Evolutionary conservation across 2,329 filamentous ascomycete species (phyloP).

Genomic region (Colletotrichum endophyticum): DNA sequence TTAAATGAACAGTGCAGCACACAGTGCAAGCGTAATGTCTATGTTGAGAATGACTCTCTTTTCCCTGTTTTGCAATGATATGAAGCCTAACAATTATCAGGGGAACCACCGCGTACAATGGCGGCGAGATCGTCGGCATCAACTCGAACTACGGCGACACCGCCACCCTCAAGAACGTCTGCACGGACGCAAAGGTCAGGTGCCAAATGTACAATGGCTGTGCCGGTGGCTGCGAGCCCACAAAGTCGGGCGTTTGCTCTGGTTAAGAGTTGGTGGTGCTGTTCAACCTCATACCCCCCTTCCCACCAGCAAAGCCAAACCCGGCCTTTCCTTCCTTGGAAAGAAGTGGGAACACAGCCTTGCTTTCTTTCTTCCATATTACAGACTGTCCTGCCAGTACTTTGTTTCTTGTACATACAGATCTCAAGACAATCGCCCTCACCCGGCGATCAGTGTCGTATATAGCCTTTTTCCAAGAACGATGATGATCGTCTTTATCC

Average conservation of each 20-base stretch:
- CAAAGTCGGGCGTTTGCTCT: constrained; percentile 32
- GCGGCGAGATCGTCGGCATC: constrained; percentile 45
- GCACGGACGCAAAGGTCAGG: constrained; percentile 25
- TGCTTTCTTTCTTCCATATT: fast-evolving
- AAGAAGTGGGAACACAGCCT: not conserved
- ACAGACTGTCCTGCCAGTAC: not conserved
- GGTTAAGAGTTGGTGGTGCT: not conserved
- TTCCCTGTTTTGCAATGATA: too few relatives aligned
- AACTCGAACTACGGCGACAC: constrained; percentile 45
- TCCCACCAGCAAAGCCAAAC: not conserved
- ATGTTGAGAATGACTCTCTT: too few relatives aligned
- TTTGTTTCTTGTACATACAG: not conserved
- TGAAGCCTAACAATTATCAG: constrained; percentile 12
- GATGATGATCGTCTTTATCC: not conserved
- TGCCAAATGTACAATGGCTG: constrained; percentile 30
- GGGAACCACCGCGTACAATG: constrained; percentile 39
- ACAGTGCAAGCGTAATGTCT: constrained; percentile 39
- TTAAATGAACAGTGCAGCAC: constrained; percentile 5
- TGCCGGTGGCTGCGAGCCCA: constrained; percentile 29
- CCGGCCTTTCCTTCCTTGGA: not conserved
- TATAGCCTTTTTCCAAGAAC: not conserved
- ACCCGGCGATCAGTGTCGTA: not conserved
- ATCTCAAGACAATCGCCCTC: not conserved
- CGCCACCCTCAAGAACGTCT: constrained; percentile 29
- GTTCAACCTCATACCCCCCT: not conserved